Base-by-base conservation (phyloP, 768 basidiomycete genomes). In the Royoungia palumana region DNA sequence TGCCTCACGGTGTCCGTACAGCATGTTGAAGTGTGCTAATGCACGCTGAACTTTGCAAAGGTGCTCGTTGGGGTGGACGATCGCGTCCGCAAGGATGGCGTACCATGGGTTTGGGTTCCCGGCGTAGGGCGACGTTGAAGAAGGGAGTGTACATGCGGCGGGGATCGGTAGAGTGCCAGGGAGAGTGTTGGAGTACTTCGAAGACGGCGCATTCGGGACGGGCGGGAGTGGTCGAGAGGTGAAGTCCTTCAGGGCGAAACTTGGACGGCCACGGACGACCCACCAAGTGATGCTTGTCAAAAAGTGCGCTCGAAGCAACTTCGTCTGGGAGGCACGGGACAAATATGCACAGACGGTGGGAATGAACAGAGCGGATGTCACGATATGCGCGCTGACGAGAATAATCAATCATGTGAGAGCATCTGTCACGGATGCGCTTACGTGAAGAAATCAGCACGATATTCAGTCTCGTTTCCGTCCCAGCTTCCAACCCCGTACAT, bases 361-460 rank as follows among this genome's bases (percentile, higher is more conserved):
- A 16, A 86, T 49, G 70, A 86, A 85, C 24, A 85, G 56, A 9
- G 77, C 72, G 2, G 85, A 85, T 0, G 87, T 89, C 30, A 87
- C 77, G 12, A 87, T 72, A 54, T 89, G 87, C 66, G 82, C 80
- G 13, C 84, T 87, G 34, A 4, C 32, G 6, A n/a, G 6, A 34
- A n/a, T 7, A 13, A 27, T 57, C 47, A 58, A 58, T 44, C 8
- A 24, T 10, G 21, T 8, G 7, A 14, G 27, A n/a, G 32, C 20
- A 20, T 9, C 16, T 24, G 24, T 30, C 20, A 8, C n/a, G 10
- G 17, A 19, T 54, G 44, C 11, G 72, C 83, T 54, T 54, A 87
- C 83, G 71, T 60, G 72, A 82, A 80, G 66, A 89, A 87, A 55
- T 88, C 83, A 1, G 81, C 81, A 40, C 76, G 75, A 68, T 83